Evolutionary conservation across 768 basidiomycete genomes (phyloP), one percentile per base, ranked within the genome.

Genomic region (Mycena haematopus): DNA sequence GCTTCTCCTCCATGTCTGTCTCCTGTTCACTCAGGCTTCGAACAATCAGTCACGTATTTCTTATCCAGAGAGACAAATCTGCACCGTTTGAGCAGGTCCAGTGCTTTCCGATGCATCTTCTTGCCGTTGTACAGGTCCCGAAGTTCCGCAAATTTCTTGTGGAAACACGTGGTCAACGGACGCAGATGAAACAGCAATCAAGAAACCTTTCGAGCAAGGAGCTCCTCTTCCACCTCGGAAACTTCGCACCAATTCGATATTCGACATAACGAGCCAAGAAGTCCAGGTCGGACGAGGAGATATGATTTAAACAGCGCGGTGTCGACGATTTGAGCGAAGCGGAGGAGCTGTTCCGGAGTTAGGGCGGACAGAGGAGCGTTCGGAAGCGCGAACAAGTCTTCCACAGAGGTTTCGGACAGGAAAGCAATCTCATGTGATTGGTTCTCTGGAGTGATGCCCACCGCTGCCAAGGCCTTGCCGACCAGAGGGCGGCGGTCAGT

Each of bases 181-280:
- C 51, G n/a, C 49, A 19, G 50, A 44, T 10, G 45, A 24, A 15
- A 49, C 33, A 55, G 22, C 17, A 55, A 51, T 11, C 40, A n/a
- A 70, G 82, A 31, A 58, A 93, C 96, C 86, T 91, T 89, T 36
- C 90, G 84, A 29, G 84, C 85, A 60, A 86, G 83, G 55, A 99
- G 76, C 62, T 94, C 85, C 71, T 92, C 94, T 73, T 99, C 95
- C 1, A 96, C 93, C 69, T 96, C 92, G 6, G 87, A 87, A 1
- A 99, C 95, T 71, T 98, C 97, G 74, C 96, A 99, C 95, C 95
- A 99, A 74, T 97, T 99, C 2, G 93, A 86, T 25, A 96, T 79
- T 45, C 96, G 84, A 75, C 96, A 99, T 52, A 98, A 75, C 31
- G 93, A 87, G 0, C 93, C 94, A 11, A 99, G 78, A 59, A 99